phyloP scores from a whole-genome alignment of 192 early-diverging fungal genomes.

The Podila epigama region DNA sequence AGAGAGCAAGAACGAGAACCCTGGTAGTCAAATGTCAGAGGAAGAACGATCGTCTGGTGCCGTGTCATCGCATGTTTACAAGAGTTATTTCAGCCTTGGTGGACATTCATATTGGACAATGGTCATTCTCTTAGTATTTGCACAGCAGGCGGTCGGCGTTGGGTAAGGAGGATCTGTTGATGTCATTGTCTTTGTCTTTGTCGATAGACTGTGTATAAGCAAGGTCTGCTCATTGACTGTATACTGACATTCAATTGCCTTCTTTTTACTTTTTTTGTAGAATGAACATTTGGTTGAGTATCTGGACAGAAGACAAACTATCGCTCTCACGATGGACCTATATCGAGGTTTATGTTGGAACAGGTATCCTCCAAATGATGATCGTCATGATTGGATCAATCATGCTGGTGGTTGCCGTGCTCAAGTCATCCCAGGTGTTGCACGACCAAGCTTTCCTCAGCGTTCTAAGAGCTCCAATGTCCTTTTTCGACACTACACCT shows the following conservation, averaged over 20 bases:
- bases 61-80: slow-evolving; percentile 19
- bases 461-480: slow-evolving; percentile 66
- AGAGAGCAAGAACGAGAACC: slow-evolving; percentile 2
- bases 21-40: slow-evolving; percentile 18
- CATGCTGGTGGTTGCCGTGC: slow-evolving; percentile 31
- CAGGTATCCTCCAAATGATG: slow-evolving; percentile 22
- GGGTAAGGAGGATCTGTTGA: no score
- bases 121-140: slow-evolving; percentile 12
- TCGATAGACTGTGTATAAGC: no score
- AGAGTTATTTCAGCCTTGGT: slow-evolving; percentile 17
- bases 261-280: slow-evolving; percentile 1
- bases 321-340: slow-evolving; percentile 30
- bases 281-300: slow-evolving; percentile 43
- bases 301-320: slow-evolving; percentile 29
- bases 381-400: slow-evolving; percentile 28
- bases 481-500: slow-evolving; percentile 73
- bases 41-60: slow-evolving; percentile 30
- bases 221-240: no score
- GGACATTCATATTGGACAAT: slow-evolving; percentile 15
- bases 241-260: background rate
- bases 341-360: slow-evolving; percentile 35
- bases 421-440: slow-evolving; percentile 65
- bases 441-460: slow-evolving; percentile 72
- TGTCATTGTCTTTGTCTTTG: no score
- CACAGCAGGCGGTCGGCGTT: slow-evolving; percentile 28